Conservation (phyloP, 2,329 filamentous ascomycete species). For the Ceratocystiopsis brevicomis region DNA sequence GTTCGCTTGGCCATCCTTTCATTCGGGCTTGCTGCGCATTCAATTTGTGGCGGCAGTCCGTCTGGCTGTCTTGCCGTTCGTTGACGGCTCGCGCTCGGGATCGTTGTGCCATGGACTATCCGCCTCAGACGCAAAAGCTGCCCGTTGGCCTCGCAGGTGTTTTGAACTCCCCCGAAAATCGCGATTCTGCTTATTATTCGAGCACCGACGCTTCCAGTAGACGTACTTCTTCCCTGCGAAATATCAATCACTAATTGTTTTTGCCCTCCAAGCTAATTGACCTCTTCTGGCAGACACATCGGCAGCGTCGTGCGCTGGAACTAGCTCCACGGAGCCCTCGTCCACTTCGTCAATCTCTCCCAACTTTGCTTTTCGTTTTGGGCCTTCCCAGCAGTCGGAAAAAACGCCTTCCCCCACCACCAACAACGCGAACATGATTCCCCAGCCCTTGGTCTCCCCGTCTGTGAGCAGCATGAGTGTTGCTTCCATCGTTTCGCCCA, state of each 20-base stretch:
- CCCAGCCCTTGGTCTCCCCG: conserved; percentile 36
- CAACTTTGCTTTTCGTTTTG: conserved; percentile 2
- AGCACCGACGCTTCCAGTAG: conserved; percentile 30
- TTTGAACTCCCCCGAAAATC: conserved; percentile 29
- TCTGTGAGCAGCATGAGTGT: conserved; percentile 43
- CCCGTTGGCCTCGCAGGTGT: conserved; percentile 31
- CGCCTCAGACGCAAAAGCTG: conserved; percentile 23
- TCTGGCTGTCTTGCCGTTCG: too few relatives aligned
- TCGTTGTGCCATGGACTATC: conserved; percentile 19
- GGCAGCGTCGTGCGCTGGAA: conserved; percentile 23
- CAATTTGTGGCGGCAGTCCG: too few relatives aligned
- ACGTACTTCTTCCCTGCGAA: conserved; percentile 19
- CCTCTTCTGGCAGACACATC: conserved; percentile 18
- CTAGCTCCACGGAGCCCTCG: conserved; percentile 18
- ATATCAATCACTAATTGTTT: neutral
- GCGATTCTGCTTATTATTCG: conserved; percentile 34
- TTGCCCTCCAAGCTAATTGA: neutral
- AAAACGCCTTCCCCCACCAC: conserved; percentile 46
- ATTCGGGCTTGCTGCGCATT: too few relatives aligned
- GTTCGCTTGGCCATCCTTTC: too few relatives aligned
- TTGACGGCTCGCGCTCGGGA: too few relatives aligned
- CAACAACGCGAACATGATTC: conserved; percentile 26
- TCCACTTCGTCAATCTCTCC: conserved; percentile 14
- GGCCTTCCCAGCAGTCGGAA: conserved; percentile 19
- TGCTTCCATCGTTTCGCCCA: conserved; percentile 45